These are phyloP conservation scores for Stagonosporopsis cucurbitacearum DNA, from an alignment of 2,329 filamentous ascomycete species.

Conservation along the genomic window DNA sequence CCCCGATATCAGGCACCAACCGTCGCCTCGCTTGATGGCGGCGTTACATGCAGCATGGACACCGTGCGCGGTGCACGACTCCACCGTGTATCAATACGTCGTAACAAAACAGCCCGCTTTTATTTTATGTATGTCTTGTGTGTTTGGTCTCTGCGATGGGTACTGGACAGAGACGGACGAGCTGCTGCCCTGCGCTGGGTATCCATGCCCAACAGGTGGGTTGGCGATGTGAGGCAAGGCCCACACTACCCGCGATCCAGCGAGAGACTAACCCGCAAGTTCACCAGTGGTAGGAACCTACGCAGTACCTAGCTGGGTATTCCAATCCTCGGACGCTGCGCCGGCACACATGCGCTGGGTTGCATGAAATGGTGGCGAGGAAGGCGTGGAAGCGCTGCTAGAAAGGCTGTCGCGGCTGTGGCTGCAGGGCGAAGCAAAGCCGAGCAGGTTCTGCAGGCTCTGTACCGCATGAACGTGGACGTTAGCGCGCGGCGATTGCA, in stretches of 20 bases:
- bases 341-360: slow-evolving; percentile 1
- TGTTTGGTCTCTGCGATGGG: no score
- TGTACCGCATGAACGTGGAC: background rate
- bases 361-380: background rate
- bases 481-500: background rate
- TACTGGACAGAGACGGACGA: background rate
- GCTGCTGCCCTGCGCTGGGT: slow-evolving; percentile 10
- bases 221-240: slow-evolving; percentile 1
- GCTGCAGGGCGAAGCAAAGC: background rate
- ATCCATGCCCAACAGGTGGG: slow-evolving; percentile 17
- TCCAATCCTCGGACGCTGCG: background rate
- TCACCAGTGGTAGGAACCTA: no score
- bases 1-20: slow-evolving; percentile 13
- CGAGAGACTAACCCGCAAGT: slow-evolving; percentile 16
- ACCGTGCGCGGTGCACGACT: slow-evolving; percentile 2
- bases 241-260: slow-evolving; percentile 14
- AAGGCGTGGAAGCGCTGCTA: background rate
- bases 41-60: background rate
- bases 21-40: background rate
- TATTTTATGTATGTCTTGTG: no score
- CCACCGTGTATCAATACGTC: slow-evolving; percentile 11
- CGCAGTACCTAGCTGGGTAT: no score
- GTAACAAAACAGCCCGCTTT: slow-evolving; percentile 13
- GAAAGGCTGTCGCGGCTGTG: background rate
- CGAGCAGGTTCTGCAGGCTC: background rate